Percentiles rank a stretch among this genome's conserved stretches.
Conservation (phyloP, 2,329 filamentous ascomycete species). For the Stachybotrys chartarum region DNA sequence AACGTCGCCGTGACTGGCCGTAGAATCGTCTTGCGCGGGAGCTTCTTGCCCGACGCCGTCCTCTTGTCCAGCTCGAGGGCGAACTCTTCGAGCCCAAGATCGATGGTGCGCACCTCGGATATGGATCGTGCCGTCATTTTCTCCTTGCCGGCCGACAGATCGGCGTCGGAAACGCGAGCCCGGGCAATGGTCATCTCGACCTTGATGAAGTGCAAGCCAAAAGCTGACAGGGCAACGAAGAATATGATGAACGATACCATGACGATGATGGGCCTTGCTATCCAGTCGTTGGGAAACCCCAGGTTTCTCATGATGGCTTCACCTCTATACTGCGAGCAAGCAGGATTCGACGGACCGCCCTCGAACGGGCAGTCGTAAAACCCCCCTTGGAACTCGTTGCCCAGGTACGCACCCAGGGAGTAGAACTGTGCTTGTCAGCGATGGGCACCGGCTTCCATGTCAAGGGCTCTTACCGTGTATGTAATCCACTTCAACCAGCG, state of each 20-base stretch:
- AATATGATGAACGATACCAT: slow-evolving; percentile 55
- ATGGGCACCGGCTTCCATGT: fast-evolving
- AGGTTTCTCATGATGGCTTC: slow-evolving; percentile 61
- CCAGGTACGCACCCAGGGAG: slow-evolving; percentile 61
- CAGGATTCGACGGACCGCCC: slow-evolving; percentile 55
- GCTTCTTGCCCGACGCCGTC: slow-evolving; percentile 40
- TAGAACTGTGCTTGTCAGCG: slow-evolving; percentile 47
- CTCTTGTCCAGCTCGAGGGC: slow-evolving; percentile 58
- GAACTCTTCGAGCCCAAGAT: slow-evolving; percentile 58
- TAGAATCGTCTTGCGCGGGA: slow-evolving; percentile 53
- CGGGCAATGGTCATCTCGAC: slow-evolving; percentile 65
- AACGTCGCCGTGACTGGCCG: slow-evolving; percentile 62
- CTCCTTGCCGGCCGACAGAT: slow-evolving; percentile 64
- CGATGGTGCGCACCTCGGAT: slow-evolving; percentile 50
- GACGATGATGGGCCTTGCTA: slow-evolving; percentile 57
- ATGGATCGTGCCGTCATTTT: slow-evolving; percentile 51
- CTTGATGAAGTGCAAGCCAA: slow-evolving; percentile 57
- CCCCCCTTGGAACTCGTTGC: slow-evolving; percentile 64
- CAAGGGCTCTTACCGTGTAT: slow-evolving; percentile 40
- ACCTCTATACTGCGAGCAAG: slow-evolving; percentile 62
- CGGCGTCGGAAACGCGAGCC: slow-evolving; percentile 49
- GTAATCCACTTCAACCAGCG: slow-evolving; percentile 67
- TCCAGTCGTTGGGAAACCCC: slow-evolving; percentile 61
- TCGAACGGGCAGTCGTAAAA: slow-evolving; percentile 67
- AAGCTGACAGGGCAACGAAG: slow-evolving; percentile 53